Evolutionary conservation across 1,139 yeast species (phyloP), one percentile per base, ranked within the genome.

Genomic region (Lizanozyma gosingica): DNA sequence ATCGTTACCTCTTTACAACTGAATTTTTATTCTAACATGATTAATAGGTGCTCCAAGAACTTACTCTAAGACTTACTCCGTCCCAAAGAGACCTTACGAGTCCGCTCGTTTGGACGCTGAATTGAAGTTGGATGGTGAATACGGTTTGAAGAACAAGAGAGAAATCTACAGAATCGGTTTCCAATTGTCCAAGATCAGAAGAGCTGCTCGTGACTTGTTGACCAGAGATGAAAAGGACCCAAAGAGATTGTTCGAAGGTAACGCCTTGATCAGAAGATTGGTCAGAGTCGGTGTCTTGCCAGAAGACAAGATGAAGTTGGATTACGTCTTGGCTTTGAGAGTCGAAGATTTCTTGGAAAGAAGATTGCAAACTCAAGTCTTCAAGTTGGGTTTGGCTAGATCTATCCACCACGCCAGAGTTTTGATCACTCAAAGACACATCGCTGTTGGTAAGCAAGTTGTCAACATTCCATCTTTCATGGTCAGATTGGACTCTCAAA

Each of bases 161-260:
- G 98, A 92, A 78, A 87, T 92, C 74, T 88, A 90, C 94, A 85
- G 97, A 82, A 86, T 90, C 71, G 90, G 88, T 71, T 87, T 83
- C 83, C 97, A 92, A 78, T 87, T 92, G 69, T 92, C 99, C 56
- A 92, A 92, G 84, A 92, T 92, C 71, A 92, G 99, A 81, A 88
- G 98, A 81, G 98, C 98, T 71, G 99, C 99, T 68, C 95, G 99
- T 84, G 97, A 94, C 69, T 81, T 92, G 67, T 84, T 92, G 76
- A 92, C 98, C 78, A 88, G 97, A 80, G 98, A 92, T 64, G 98
- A 92, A 80, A 92, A 92, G 83, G 98, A 92, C 76, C 97, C 96
- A 80, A 92, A 88, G 86, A 90, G 99, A 81, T 84, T 92, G 67
- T 92, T 92, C 80, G 98, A 92, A 78, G 99, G 99, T 85, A 92